These are phyloP conservation scores for Babesia ovis DNA, from an alignment of 169 alveolate species.

Conservation along the genomic window DNA sequence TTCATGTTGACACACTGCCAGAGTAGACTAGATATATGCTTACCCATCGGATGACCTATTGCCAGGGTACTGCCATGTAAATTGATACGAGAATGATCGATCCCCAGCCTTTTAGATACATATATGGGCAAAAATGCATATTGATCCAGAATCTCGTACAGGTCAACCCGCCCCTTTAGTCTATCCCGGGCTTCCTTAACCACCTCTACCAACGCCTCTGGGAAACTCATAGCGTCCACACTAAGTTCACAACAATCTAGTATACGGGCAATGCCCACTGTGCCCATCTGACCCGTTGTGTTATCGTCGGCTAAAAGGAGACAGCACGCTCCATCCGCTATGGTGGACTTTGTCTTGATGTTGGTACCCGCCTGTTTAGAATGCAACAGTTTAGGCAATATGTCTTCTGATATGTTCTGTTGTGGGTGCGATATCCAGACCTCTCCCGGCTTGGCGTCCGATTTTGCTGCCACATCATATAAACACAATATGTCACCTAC, in stretches of 20 bases:
- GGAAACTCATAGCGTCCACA: slow-evolving; percentile 47
- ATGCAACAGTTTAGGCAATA: not conserved
- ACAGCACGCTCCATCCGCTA: slow-evolving; percentile 44
- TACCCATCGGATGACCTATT: slow-evolving; percentile 72
- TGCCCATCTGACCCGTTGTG: slow-evolving; percentile 10
- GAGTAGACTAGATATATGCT: too few relatives aligned
- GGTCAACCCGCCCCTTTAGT: slow-evolving; percentile 47
- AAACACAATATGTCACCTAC: slow-evolving; percentile 19
- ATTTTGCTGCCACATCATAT: slow-evolving; percentile 26
- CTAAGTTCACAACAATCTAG: slow-evolving; percentile 60
- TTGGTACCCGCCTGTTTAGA: slow-evolving; percentile 10
- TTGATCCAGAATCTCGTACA: slow-evolving; percentile 71
- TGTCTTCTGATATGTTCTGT: slow-evolving; percentile 23
- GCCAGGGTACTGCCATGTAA: slow-evolving; percentile 69
- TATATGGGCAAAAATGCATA: slow-evolving; percentile 65
- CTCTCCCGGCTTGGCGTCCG: slow-evolving; percentile 39
- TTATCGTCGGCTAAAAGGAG: slow-evolving; percentile 7
- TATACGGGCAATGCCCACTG: slow-evolving; percentile 63
- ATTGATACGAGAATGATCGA: slow-evolving; percentile 69
- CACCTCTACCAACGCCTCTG: slow-evolving; percentile 51
- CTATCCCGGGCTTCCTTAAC: slow-evolving; percentile 28
- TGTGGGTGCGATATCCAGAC: slow-evolving; percentile 34
- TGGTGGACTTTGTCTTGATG: slow-evolving; percentile 2
- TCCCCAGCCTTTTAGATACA: slow-evolving; percentile 38
- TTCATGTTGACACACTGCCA: too few relatives aligned